Evolutionary conservation across 2,329 filamentous ascomycete genomes (phyloP), one percentile per base, ranked within the genome.

Genomic region (Ophiostoma novo-ulmi): DNA sequence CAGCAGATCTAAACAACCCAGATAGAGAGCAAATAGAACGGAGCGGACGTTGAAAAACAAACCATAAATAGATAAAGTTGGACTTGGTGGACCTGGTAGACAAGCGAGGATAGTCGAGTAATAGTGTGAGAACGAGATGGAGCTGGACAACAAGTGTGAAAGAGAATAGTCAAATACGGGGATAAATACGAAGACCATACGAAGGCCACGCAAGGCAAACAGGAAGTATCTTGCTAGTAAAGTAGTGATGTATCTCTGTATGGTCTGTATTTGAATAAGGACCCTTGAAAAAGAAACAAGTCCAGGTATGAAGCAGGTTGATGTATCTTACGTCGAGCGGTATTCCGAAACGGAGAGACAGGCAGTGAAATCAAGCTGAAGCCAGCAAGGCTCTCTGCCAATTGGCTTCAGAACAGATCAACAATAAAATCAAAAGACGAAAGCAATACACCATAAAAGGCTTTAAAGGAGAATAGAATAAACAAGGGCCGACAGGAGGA

Each of bases 31-130:
- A 48, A n/a, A 48, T 48, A 48, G n/a, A 48, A 48, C 44, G 20
- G 44, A n/a, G 44, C 20, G 5, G 14, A 63, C 58, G 58, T 14
- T 63, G 22, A 63, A 36, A 63, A 31, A 20, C 26, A 63, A 63
- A 63, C 58, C 58, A 63, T 63, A 35, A 20, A 63, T 63, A 63
- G 58, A 63, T 63, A 63, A 63, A 63, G 58, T 63, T 63, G 58
- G 44, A 20, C 44, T 17, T 48, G 44, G 44, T 48, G 44, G 44
- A 48, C 44, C 44, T 48, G 14, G 17, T 48, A 11, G 44, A 48
- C 44, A 48, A 48, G 44, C 44, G 44, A 48, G 44, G 11, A 44
- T 48, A n/a, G 44, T 48, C 20, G 38, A 20, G 44, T 5, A 48
- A 48, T 48, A 48, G 44, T 20, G 17, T 10, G 44, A 7, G 44